Base-by-base conservation (phyloP, 768 basidiomycete genomes). In the Phaeolepiota aurea region DNA sequence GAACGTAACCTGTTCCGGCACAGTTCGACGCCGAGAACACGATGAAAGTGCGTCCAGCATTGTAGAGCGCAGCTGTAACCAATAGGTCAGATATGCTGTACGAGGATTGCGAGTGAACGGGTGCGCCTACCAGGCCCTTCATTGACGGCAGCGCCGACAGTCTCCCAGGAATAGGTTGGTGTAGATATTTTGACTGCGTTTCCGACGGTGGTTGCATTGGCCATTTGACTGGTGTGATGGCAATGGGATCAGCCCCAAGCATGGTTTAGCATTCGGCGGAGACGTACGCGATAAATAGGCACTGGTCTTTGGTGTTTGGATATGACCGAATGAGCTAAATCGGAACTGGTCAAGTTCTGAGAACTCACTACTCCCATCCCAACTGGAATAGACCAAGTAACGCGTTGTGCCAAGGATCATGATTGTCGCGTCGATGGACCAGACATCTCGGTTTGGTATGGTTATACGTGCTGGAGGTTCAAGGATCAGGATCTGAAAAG, bases 391-490 rank as follows among this genome's bases (percentile, higher is more conserved):
- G 1, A 64, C 58, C 7, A 62, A 44, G 32, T 64, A 64, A 4
- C 45, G 41, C 7, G 45, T 53, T 1, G 48, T 25, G 9, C 51
- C 50, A 12, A 54, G 14, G 13, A 59, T 42, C 13, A 62, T 43
- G 1, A 63, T 47, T 4, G 58, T 64, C 5, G 53, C 55, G 37
- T 64, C 61, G 33, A 64, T 63, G 11, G 56, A 52, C 62, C 59
- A 61, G 4, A 61, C 60, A 40, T 64, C 61, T 7, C 60, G 48
- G 38, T 56, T 56, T 3, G 59, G 60, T 14, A 60, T 58, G 4
- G 37, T 48, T 21, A 63, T 56, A 16, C 61, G 58, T 2, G 48
- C 56, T 58, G 31, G 16, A n/a, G n/a, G n/a, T n/a, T n/a, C 3
- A 19, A 1, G 14, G 33, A 14, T 35, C 18, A 43, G 28, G 5